These are phyloP conservation scores for Favolaschia claudopus DNA, from an alignment of 768 basidiomycete species.

Conservation along the genomic window DNA sequence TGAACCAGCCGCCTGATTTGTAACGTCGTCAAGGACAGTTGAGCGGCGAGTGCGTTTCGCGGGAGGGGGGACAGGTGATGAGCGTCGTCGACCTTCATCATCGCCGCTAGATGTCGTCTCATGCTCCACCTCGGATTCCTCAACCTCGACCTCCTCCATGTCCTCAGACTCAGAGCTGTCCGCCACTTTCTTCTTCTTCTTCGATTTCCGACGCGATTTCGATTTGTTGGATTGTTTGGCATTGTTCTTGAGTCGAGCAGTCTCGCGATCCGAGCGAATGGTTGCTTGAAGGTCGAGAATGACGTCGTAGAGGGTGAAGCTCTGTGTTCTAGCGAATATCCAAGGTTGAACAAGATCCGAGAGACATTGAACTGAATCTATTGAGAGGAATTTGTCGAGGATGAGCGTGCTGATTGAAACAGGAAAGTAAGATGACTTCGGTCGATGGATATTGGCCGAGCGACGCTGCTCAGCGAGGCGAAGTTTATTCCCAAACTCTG, in stretches of 20 bases:
- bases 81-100: not conserved
- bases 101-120: not conserved
- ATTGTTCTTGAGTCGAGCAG: not conserved
- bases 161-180: not conserved
- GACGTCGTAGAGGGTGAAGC: not conserved
- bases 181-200: not conserved
- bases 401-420: not conserved
- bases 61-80: conserved; percentile 5
- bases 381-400: not conserved
- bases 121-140: not conserved
- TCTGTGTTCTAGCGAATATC: not conserved
- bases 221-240: not conserved
- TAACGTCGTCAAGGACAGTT: not conserved
- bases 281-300: not conserved
- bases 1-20: no score
- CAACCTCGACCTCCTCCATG: not conserved
- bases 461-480: not conserved
- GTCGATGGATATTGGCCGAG: not conserved
- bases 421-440: not conserved
- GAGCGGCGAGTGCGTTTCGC: not conserved
- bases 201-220: not conserved
- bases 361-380: not conserved
- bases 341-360: not conserved
- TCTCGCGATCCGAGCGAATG: not conserved
- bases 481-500: no score